These are phyloP conservation scores for Chaetomiaceae sp. DNA, from an alignment of 2,329 filamentous ascomycete genomes.

Conservation along the genomic window DNA sequence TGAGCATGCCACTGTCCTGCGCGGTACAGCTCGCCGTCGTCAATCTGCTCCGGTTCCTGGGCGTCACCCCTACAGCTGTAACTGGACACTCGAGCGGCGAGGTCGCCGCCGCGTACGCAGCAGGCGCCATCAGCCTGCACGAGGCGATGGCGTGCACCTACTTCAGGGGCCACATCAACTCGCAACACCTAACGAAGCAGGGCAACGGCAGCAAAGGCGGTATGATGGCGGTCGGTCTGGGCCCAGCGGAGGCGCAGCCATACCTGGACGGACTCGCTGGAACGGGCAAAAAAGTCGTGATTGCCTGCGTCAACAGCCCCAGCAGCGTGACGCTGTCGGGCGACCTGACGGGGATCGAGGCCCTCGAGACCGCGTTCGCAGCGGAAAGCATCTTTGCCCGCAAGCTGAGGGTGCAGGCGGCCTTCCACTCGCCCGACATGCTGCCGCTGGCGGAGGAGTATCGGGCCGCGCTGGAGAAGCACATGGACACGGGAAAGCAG, in stretches of 20 bases:
- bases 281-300: slow-evolving; percentile 14
- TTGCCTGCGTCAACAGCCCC: slow-evolving; percentile 32
- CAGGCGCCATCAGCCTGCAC: neutral
- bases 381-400: slow-evolving; percentile 8
- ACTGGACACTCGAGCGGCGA: slow-evolving; percentile 22
- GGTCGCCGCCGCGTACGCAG: neutral
- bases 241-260: slow-evolving; percentile 18
- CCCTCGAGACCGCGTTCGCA: slow-evolving; percentile 15
- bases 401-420: slow-evolving; percentile 27
- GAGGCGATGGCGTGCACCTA: too few species aligned
- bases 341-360: slow-evolving; percentile 21
- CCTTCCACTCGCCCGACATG: slow-evolving; percentile 28
- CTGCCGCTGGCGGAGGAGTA: too few species aligned
- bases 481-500: too few species aligned
- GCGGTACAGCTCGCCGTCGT: slow-evolving; percentile 35
- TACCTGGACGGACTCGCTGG: slow-evolving; percentile 21
- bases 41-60: slow-evolving; percentile 26
- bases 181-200: too few species aligned
- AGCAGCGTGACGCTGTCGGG: slow-evolving; percentile 29
- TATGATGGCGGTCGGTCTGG: slow-evolving; percentile 30
- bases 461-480: too few species aligned
- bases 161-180: too few species aligned
- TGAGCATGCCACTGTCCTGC: slow-evolving; percentile 29
- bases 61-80: slow-evolving; percentile 23
- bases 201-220: slow-evolving; percentile 7